A percentile compares a stretch with the other conserved stretches of the same genome.
These are phyloP conservation scores for Ramichloridium luteum DNA, from an alignment of 2,329 filamentous ascomycete species.

Conservation along the genomic window DNA sequence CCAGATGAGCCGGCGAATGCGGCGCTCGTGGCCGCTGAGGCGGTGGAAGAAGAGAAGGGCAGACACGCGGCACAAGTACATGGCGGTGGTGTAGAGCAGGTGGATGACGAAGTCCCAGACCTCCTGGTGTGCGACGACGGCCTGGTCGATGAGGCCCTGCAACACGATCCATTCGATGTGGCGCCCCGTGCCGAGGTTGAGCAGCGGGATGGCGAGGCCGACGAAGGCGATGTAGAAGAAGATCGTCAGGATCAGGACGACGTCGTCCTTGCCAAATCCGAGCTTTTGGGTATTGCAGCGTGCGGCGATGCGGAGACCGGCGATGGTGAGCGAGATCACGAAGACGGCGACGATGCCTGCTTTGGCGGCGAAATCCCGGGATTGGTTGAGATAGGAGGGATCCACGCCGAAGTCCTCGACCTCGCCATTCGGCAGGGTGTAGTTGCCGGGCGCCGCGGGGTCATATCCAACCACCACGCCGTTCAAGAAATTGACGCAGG, in stretches of 20 bases:
- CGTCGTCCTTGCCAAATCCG: constrained; percentile 30
- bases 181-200: constrained; percentile 36
- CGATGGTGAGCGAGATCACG: constrained; percentile 26
- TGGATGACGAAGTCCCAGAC: constrained; percentile 39
- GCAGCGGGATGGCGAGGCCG: constrained; percentile 32
- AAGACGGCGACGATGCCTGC: constrained; percentile 30
- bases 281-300: background rate
- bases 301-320: constrained; percentile 27
- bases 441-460: constrained; percentile 4
- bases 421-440: constrained; percentile 2
- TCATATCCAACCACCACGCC: constrained; percentile 1
- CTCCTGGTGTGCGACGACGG: constrained; percentile 21
- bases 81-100: constrained; percentile 39
- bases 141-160: constrained; percentile 29
- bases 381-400: constrained; percentile 26
- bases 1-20: constrained; percentile 26
- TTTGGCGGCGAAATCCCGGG: constrained; percentile 28
- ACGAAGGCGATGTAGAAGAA: constrained; percentile 31
- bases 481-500: constrained; percentile 2
- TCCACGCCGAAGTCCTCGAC: constrained; percentile 18
- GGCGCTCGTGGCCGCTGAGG: constrained; percentile 29
- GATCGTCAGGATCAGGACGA: constrained; percentile 24
- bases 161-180: constrained; percentile 36
- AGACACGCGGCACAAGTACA: constrained; percentile 39
- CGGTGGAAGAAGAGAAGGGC: constrained; percentile 42